Evolutionary conservation across 1,139 yeast genomes (phyloP), one percentile per base, ranked within the genome.

Genomic region (Hyphopichia burtonii): DNA sequence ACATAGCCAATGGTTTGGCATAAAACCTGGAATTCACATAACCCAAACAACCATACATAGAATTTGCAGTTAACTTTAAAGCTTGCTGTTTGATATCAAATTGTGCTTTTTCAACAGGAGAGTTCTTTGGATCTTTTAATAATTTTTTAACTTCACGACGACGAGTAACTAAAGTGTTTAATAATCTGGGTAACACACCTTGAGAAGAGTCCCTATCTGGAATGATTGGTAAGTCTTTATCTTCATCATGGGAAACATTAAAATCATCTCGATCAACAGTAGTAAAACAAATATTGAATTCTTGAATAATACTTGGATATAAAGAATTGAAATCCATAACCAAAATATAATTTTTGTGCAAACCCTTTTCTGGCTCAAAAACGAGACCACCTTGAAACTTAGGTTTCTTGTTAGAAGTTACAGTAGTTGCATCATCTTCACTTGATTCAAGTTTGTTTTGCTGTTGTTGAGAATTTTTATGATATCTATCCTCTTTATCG

Each of bases 41-140:
- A 50, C 99, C 99, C 54, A 94, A 77, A 78, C 99, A 94, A 59
- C 99, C 99, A 66, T 94, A 94, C 98, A 94, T 93, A 25, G 99
- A 93, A 65, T 94, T 94, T 16, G 99, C 99, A 2, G 99, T 94
- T 57, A 94, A 76, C 62, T 94, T 94, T 59, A 94, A 78, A 0
- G 99, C 99, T 59, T 87, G 96, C 64, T 94, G 99, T 57, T 91
- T 89, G 57, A 90, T 90, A 63, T 94, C 99, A 72, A 86, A 90
- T 59, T 91, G 96, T 0, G 84, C 82, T 44, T 68, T 76, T 51
- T 86, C 88, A 43, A 75, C 71, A 0, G 81, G 71, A 0, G 82
- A 73, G 28, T 84, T 80, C 40, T 76, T 76, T 18, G 91, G 84
- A 52, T 82, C 84, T 55, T 90, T 91, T 74, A 94, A 76, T 39